phyloP scores from a whole-genome alignment of 495 filamentous ascomycete genomes.

The Podospora fimiseda region DNA sequence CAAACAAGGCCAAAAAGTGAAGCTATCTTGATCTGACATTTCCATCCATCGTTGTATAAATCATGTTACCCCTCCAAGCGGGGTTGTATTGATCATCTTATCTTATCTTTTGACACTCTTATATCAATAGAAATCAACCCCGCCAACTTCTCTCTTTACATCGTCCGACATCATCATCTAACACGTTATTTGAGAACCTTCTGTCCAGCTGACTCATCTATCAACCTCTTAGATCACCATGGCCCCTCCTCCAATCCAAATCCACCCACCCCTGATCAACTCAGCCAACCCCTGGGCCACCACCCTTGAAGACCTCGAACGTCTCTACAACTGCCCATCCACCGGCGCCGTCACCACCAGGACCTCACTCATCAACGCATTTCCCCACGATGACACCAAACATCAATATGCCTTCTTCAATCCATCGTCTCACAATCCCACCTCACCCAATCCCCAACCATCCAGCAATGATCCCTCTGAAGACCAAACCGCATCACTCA shows the following conservation, averaged over 20 bases:
- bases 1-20: not conserved
- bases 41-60: too few species aligned
- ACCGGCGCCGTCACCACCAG: slow-evolving; percentile 67
- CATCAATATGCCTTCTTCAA: slow-evolving; percentile 62
- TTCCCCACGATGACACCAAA: slow-evolving; percentile 51
- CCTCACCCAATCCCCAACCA: not conserved
- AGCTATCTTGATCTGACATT: not conserved
- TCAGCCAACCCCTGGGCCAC: slow-evolving; percentile 67
- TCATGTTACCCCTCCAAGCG: not conserved
- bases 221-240: slow-evolving; percentile 7
- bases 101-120: slow-evolving; percentile 3
- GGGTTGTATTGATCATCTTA: not conserved
- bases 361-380: slow-evolving; percentile 54
- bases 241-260: slow-evolving; percentile 31
- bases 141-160: not conserved
- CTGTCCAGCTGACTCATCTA: not conserved
- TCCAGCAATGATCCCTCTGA: not conserved
- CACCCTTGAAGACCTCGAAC: slow-evolving; percentile 47
- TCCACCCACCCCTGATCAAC: slow-evolving; percentile 63
- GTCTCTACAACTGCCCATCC: slow-evolving; percentile 49
- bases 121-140: not conserved
- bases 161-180: not conserved
- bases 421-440: slow-evolving; percentile 35
- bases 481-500: slow-evolving; percentile 55
- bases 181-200: not conserved